Conservation (phyloP, 177 flowering plant genomes). For the Vitis hybrid region DNA sequence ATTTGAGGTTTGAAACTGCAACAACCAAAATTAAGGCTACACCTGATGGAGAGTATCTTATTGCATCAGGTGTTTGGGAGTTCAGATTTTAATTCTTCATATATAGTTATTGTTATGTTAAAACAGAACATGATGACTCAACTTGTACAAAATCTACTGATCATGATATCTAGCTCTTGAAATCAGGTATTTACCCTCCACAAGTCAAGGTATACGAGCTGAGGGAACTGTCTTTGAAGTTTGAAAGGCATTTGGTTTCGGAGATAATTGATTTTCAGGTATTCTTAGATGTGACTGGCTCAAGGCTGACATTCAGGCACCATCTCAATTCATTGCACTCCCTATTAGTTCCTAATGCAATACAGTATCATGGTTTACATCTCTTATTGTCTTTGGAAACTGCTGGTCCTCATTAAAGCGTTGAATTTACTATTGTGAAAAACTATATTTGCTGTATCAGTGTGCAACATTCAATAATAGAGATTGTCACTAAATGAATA, state of each 20-base stretch:
- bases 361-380: no score
- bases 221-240: slow-evolving; percentile 75
- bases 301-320: neutral
- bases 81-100: neutral
- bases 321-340: no score
- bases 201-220: slow-evolving; percentile 91
- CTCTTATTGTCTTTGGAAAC: no score
- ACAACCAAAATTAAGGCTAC: slow-evolving; percentile 76
- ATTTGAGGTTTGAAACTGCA: slow-evolving; percentile 90
- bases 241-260: slow-evolving; percentile 78
- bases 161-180: slow-evolving; percentile 3
- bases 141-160: neutral
- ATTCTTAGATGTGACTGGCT: neutral
- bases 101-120: neutral
- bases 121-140: neutral
- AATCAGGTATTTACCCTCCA: slow-evolving; percentile 89
- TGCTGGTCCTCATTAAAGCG: no score
- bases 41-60: slow-evolving; percentile 84
- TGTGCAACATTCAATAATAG: no score
- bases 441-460: no score
- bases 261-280: slow-evolving; percentile 94
- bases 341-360: no score
- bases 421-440: no score
- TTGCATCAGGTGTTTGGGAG: slow-evolving; percentile 70
- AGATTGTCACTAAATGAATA: no score